phyloP scores from a whole-genome alignment of 73 alveolate genomes.

The Tetrahymena malaccensis region DNA sequence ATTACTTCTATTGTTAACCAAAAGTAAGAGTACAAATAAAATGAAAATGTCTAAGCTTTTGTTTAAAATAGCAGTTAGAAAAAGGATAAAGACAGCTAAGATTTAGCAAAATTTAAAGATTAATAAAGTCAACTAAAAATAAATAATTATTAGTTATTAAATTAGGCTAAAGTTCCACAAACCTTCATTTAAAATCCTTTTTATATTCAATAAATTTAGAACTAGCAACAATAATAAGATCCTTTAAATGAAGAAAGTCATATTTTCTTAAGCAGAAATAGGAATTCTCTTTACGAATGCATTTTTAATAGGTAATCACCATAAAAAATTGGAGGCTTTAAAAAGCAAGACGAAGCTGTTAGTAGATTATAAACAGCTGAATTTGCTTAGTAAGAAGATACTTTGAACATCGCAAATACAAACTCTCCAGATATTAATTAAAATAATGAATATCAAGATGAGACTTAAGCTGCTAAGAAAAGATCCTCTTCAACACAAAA shows the following conservation, averaged over 20 bases:
- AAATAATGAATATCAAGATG: not conserved
- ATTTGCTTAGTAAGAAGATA: not conserved
- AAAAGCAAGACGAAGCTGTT: not conserved
- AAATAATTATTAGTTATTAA: not conserved
- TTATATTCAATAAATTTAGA: not conserved
- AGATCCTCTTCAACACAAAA: not conserved
- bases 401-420: not conserved
- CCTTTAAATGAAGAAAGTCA: not conserved
- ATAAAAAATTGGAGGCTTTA: not conserved
- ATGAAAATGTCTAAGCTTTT: not conserved
- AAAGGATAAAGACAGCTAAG: not conserved
- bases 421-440: not conserved
- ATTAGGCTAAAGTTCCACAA: not conserved
- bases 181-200: not conserved
- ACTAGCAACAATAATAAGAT: not conserved
- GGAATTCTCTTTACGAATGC: not conserved
- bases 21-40: not conserved
- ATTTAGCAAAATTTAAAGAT: not conserved
- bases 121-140: not conserved
- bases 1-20: not conserved
- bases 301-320: not conserved
- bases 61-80: not conserved
- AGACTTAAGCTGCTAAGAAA: not conserved
- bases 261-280: not conserved
- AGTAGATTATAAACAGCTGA: not conserved